Percentiles rank a stretch among this genome's conserved stretches.
Evolutionary conservation across 2,329 filamentous ascomycete species (phyloP).

Genomic region (Alternaria sp.): DNA sequence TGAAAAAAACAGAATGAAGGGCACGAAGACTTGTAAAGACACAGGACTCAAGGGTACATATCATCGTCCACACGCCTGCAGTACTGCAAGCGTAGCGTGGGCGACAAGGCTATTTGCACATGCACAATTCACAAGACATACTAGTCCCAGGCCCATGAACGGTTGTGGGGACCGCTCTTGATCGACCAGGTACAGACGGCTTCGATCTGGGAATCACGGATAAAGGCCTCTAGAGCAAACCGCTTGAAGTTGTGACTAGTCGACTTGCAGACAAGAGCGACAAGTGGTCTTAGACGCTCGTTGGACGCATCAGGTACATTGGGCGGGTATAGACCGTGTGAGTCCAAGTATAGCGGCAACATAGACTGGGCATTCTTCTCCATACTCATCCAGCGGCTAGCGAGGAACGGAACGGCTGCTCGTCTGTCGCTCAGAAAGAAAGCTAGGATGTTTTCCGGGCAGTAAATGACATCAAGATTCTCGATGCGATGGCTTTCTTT

Average conservation of each 20-base stretch:
- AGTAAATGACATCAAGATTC: background rate
- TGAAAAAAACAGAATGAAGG: constrained; percentile 22
- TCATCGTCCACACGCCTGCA: constrained; percentile 26
- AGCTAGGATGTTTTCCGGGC: background rate
- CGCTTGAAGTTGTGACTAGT: constrained; percentile 1
- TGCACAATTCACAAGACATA: constrained; percentile 36
- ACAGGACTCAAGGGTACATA: constrained; percentile 22
- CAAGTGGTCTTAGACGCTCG: constrained; percentile 16
- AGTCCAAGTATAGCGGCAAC: background rate
- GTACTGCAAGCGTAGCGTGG: constrained; percentile 5
- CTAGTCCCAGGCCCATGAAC: constrained; percentile 22
- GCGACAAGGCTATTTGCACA: constrained; percentile 17
- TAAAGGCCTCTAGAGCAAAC: constrained; percentile 26
- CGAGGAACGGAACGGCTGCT: background rate
- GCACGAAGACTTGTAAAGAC: constrained; percentile 17
- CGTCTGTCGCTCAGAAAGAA: background rate
- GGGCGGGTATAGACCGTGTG: background rate
- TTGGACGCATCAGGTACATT: background rate
- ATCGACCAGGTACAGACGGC: constrained; percentile 28
- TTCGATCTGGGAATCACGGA: constrained; percentile 37
- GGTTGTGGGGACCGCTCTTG: constrained; percentile 24
- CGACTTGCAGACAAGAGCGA: constrained; percentile 18
- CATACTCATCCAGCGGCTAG: background rate
- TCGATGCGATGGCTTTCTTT: background rate
- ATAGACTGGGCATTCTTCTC: background rate